Base-by-base conservation (phyloP, 257 asterid genomes). In the Lycium ferocissimum region DNA sequence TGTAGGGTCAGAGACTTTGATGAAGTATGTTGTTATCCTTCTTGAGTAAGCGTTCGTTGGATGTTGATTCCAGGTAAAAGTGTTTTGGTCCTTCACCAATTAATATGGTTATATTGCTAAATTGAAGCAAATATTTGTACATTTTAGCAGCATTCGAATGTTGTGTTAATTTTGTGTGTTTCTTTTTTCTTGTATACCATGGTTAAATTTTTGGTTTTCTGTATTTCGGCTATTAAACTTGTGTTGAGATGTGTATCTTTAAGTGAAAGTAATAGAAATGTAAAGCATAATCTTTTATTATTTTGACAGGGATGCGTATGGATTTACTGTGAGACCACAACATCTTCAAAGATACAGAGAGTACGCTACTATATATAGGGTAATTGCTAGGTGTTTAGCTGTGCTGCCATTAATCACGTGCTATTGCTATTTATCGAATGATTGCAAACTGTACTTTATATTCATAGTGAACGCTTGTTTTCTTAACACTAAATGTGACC, bases 261-360 rank as follows among this genome's bases (percentile, higher is more conserved):
- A 49, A 75, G 62, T 49, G 13, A 75, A 75, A 49, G 17, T 75
- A 49, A 14, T 49, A 22, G 62, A 75, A 75, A 75, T 75, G 81
- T 75, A 75, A 75, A 75, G 9, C 81, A 76, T 26, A 26, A 35
- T 26, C 65, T 76, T 53, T 76, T 83, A 45, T 53, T 51, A 69
- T 90, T 53, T 75, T 90, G 81, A 63, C 95, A 96, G 99, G 98
- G 99, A 95, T 91, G 88, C 99, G 20, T 95, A 95, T 91, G 99
- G 99, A 79, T 96, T 96, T 92, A 91, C 95, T 85, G 97, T 96
- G 93, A 96, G 98, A 89, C 98, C 99, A 88, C 98, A 95, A 82
- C 95, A 94, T 89, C 89, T 88, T 85, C 94, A 94, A 84, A 89
- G 91, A 87, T 96, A 87, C 88, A 91, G 93, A 70, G 97, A 95